These are phyloP conservation scores for Mycena capillaripes DNA, from an alignment of 768 basidiomycete genomes.

Conservation along the genomic window DNA sequence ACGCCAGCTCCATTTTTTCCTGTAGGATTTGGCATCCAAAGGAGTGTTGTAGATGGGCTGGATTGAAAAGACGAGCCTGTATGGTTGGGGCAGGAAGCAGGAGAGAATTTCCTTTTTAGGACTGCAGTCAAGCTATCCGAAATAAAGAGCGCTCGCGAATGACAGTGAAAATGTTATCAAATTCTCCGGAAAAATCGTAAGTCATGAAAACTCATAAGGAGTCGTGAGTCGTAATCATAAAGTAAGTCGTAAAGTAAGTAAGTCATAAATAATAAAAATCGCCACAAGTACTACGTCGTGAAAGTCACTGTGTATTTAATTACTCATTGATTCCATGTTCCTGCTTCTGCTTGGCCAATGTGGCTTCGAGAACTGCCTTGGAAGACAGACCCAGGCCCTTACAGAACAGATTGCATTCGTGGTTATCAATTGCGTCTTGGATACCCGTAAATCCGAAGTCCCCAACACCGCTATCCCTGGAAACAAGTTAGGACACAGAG, in stretches of 20 bases:
- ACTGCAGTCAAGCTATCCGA: too few species aligned
- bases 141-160: too few species aligned
- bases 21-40: not conserved
- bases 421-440: not conserved
- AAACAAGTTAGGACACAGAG: not conserved
- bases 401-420: constrained; percentile 6
- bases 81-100: too few species aligned
- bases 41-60: too few species aligned
- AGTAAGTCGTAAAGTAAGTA: too few species aligned
- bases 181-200: not conserved
- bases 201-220: not conserved
- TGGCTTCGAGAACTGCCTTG: not conserved
- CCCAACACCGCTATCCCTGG: constrained; percentile 8
- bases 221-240: too few species aligned
- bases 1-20: not conserved
- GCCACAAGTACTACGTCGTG: too few species aligned
- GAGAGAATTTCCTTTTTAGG: too few species aligned
- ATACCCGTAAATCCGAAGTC: not conserved
- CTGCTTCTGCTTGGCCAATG: not conserved
- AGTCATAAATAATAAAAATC: too few species aligned
- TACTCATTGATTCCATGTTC: not conserved
- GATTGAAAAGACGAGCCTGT: too few species aligned
- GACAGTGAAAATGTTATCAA: too few species aligned
- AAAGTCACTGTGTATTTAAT: too few species aligned
- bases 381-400: not conserved